phyloP scores from a whole-genome alignment of 2,329 filamentous ascomycete genomes.

The Cladophialophora bantiana region DNA sequence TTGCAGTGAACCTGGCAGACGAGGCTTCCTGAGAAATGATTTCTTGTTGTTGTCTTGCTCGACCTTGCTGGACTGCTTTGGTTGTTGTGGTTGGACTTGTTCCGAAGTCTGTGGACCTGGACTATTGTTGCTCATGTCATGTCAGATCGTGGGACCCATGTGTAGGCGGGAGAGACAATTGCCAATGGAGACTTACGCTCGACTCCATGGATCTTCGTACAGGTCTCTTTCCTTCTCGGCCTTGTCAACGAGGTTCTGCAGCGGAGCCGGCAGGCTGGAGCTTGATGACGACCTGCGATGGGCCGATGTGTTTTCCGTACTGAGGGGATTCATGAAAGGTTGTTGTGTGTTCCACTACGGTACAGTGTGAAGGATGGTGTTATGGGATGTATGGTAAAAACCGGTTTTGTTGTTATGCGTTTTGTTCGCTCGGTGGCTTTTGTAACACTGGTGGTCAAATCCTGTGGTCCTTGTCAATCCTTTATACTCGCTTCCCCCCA shows the following conservation, averaged over 20 bases:
- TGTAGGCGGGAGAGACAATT: background rate
- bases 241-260: constrained; percentile 7
- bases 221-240: constrained; percentile 9
- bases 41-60: background rate
- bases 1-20: constrained; percentile 11
- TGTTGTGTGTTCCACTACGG: background rate
- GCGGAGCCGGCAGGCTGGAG: constrained; percentile 10
- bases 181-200: background rate
- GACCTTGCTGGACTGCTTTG: background rate
- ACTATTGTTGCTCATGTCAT: background rate
- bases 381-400: background rate
- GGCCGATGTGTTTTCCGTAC: background rate
- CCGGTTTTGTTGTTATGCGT: background rate
- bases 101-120: background rate
- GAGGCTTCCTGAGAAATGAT: background rate
- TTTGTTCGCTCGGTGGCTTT: background rate
- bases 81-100: background rate
- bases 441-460: too few relatives aligned
- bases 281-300: background rate
- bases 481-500: background rate
- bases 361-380: background rate
- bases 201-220: constrained; percentile 7
- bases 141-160: background rate
- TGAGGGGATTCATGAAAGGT: background rate
- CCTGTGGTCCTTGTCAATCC: too few relatives aligned